Base-by-base conservation (phyloP, 2,329 filamentous ascomycete species). In the Xylariales sp. region DNA sequence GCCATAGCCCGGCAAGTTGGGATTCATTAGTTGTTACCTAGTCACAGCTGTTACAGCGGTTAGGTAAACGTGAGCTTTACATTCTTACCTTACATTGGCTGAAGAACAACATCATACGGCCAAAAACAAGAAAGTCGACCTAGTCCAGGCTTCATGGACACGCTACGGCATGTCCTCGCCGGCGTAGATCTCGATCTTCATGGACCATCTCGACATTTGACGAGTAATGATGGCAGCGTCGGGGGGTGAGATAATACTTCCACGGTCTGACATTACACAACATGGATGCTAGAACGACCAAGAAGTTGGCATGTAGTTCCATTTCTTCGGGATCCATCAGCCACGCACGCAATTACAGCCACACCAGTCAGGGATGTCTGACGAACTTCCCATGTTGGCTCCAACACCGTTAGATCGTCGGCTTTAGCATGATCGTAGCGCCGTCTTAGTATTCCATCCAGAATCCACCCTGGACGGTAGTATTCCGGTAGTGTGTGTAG, bases 351-450 rank as follows among this genome's bases (percentile, higher is more conserved):
- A 9, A 63, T 67, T 32, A 56, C 55, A 68, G 69, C 64, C 69
- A 69, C 67, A 69, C 43, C n/a, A n/a, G 12, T 23, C 48, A 28
- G 34, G 63, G 58, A 28, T 60, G 23, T 30, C 58, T 59, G 43
- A 50, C 64, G 52, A 64, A 53, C 45, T 66, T 53, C 66, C 66
- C 53, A 50, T 30, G 55, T 64, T 45, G 56, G 55, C 32, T 62
- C 32, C 14, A 54, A 28, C 50, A 64, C 69, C 67, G 67, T 68
- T 69, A 36, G 69, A 71, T 68, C 69, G 64, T 64, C 67, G 58
- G 18, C 45, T 39, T 64, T 64, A 63, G 64, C 57, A 39, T 32
- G 53, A 65, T 64, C 52, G 60, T 43, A 48, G 55, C 50, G 60
- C 39, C 9, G 56, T 39, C 53, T 50, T 57, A 34, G 56, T 46